Conservation (phyloP, 1,284 basidiomycete species). For the Marasmius tenuissimus region DNA sequence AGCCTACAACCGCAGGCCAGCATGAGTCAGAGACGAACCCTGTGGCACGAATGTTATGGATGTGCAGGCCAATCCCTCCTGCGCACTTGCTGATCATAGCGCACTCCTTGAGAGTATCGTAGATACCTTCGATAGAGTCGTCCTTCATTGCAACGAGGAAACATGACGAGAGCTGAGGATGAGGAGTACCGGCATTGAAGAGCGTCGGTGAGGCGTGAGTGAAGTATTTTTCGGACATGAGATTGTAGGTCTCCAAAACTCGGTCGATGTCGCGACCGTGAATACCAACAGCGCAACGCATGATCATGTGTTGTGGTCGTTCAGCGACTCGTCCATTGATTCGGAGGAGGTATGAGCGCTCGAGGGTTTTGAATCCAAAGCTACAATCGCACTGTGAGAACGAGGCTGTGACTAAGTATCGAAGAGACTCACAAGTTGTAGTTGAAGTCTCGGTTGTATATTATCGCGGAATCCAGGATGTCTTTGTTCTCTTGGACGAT, state of each 20-base stretch:
- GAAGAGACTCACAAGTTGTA: slow-evolving; percentile 75
- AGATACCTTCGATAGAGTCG: slow-evolving; percentile 99
- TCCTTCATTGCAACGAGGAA: slow-evolving; percentile 99
- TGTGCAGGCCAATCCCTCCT: slow-evolving; percentile 95
- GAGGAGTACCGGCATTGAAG: slow-evolving; percentile 97
- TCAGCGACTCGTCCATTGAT: slow-evolving; percentile 96
- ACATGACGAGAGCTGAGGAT: slow-evolving; percentile 95
- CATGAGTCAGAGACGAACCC: slow-evolving; percentile 51
- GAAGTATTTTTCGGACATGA: slow-evolving; percentile 97
- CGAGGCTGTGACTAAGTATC: not conserved
- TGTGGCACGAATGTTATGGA: slow-evolving; percentile 96
- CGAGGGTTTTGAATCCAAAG: slow-evolving; percentile 99
- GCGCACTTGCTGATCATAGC: slow-evolving; percentile 99
- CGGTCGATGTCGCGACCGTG: slow-evolving; percentile 90
- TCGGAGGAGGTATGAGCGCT: slow-evolving; percentile 95
- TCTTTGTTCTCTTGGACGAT: slow-evolving; percentile 84
- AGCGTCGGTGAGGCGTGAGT: slow-evolving; percentile 98
- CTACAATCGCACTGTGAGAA: slow-evolving; percentile 37
- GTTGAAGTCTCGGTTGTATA: slow-evolving; percentile 97
- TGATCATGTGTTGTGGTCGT: slow-evolving; percentile 98
- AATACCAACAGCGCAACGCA: slow-evolving; percentile 99
- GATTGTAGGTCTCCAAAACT: slow-evolving; percentile 89
- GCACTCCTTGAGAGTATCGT: slow-evolving; percentile 97
- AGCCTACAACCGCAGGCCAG: slow-evolving; percentile 8
- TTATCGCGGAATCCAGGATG: slow-evolving; percentile 89